Evolutionary conservation across 768 basidiomycete species (phyloP).

Genomic region (Boletellus sp.): DNA sequence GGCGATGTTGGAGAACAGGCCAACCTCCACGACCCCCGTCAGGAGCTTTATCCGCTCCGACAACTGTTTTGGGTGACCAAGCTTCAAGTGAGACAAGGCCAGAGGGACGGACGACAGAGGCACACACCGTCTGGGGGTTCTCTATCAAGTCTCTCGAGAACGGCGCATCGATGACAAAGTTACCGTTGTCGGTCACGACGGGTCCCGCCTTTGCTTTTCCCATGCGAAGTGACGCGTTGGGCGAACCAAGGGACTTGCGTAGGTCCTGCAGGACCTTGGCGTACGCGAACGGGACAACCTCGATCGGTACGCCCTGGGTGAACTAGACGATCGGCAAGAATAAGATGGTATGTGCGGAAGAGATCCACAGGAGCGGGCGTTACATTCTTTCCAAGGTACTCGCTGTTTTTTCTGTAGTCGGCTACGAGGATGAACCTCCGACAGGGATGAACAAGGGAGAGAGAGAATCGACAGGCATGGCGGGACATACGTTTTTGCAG

Average conservation of each 20-base stretch:
- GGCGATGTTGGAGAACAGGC: constrained; percentile 91
- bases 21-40: constrained; percentile 98
- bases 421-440: constrained; percentile 76
- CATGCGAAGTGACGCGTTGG: constrained; percentile 83
- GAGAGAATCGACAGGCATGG: neutral
- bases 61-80: constrained; percentile 43
- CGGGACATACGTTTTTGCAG: constrained; percentile 70
- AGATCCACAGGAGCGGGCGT: constrained; percentile 27
- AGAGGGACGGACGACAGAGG: neutral
- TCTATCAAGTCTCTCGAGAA: constrained; percentile 68
- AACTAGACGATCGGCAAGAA: constrained; percentile 46
- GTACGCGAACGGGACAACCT: constrained; percentile 96
- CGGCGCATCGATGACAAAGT: constrained; percentile 96
- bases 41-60: constrained; percentile 84
- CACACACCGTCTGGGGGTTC: constrained; percentile 57
- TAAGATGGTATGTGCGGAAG: neutral
- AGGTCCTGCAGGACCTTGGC: constrained; percentile 78
- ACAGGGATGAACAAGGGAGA: constrained; percentile 51
- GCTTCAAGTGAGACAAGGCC: neutral
- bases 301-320: constrained; percentile 86
- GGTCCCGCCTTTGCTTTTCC: constrained; percentile 92
- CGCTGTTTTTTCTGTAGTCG: constrained; percentile 91
- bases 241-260: constrained; percentile 55
- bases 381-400: constrained; percentile 78
- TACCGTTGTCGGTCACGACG: constrained; percentile 95